phyloP scores from a whole-genome alignment of 129 eudicot species.

The Ambrosia trifida region DNA sequence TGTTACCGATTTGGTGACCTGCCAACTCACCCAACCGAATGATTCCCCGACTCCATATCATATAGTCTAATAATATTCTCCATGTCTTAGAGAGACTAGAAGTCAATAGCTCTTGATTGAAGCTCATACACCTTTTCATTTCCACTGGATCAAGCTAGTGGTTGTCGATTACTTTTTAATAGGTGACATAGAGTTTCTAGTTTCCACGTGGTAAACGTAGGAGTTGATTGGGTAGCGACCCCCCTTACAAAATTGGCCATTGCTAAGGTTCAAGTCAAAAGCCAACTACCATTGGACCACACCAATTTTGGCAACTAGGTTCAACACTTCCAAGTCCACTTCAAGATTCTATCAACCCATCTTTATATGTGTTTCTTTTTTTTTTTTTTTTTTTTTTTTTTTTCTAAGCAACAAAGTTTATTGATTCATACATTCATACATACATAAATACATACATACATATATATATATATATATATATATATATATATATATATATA shows the following conservation, averaged over 20 bases:
- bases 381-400: neutral
- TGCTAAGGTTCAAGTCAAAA: slow-evolving; percentile 16
- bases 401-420: neutral
- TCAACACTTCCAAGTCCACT: slow-evolving; percentile 14
- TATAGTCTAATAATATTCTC: too few relatives aligned
- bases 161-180: neutral
- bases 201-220: slow-evolving; percentile 24
- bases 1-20: too few relatives aligned
- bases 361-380: neutral
- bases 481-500: too few relatives aligned
- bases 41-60: too few relatives aligned
- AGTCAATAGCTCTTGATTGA: too few relatives aligned
- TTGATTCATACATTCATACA: too few relatives aligned
- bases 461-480: too few relatives aligned
- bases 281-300: slow-evolving; percentile 29
- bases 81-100: too few relatives aligned
- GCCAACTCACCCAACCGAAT: too few relatives aligned
- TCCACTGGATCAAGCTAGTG: too few relatives aligned
- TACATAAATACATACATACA: too few relatives aligned
- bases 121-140: too few relatives aligned
- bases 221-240: slow-evolving; percentile 22
- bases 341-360: neutral
- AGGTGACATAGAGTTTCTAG: neutral
- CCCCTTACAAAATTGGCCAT: slow-evolving; percentile 27
- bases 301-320: slow-evolving; percentile 4